Conservation (phyloP, 1,284 basidiomycete species). For the Amylostereum chailletii region DNA sequence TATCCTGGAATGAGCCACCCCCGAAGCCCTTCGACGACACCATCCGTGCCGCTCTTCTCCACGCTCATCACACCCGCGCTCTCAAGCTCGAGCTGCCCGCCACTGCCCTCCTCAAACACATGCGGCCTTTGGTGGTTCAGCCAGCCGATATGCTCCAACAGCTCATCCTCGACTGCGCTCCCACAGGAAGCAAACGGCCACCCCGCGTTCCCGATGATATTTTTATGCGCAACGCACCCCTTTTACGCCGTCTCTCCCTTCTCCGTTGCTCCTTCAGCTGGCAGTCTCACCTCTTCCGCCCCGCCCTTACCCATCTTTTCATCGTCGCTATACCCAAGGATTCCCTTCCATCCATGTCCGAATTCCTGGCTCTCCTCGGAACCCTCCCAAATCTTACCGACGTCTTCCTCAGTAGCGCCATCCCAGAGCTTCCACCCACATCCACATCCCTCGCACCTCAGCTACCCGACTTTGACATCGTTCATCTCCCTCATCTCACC, state of each 20-base stretch:
- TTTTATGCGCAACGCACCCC: conserved; percentile 3
- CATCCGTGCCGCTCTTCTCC: conserved; percentile 6
- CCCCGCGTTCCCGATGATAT: neutral
- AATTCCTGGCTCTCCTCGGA: conserved; percentile 1
- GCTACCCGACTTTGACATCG: neutral
- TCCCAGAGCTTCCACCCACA: conserved; percentile 3
- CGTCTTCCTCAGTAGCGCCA: conserved; percentile 1
- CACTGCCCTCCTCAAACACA: no score
- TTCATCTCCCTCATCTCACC: conserved; percentile 2
- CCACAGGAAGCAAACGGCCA: no score
- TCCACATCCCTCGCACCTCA: conserved; percentile 4
- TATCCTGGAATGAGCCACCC: neutral
- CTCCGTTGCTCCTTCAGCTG: conserved; percentile 1
- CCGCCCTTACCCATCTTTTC: neutral
- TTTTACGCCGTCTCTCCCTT: conserved; percentile 2
- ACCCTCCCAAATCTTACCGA: conserved; percentile 3
- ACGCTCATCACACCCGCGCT: neutral
- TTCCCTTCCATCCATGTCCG: conserved; percentile 2
- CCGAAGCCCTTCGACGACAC: neutral
- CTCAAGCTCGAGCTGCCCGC: no score
- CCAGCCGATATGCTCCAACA: no score
- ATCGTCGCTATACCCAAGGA: neutral
- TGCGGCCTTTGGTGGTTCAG: no score
- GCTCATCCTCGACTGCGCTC: no score
- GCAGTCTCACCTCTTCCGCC: conserved; percentile 5